phyloP scores from a whole-genome alignment of 2,329 filamentous ascomycete genomes.

The Aspergillus bombycis region DNA sequence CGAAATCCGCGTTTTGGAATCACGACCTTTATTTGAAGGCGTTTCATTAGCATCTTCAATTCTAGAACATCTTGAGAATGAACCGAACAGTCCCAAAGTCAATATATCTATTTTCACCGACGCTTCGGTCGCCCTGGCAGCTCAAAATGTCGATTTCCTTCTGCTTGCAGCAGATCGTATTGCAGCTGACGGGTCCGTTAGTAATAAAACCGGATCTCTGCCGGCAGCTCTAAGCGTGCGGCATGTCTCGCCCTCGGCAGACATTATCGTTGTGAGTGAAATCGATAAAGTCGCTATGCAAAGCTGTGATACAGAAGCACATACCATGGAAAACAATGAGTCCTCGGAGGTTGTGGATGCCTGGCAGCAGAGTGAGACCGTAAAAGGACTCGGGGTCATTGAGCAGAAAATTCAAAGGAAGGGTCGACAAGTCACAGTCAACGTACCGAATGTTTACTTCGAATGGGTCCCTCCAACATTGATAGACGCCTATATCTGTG shows the following conservation, averaged over 20 bases:
- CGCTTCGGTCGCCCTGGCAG: background rate
- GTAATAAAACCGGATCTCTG: background rate
- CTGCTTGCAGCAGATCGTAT: background rate
- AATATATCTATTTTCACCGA: background rate
- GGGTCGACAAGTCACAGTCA: background rate
- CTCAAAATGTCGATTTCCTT: background rate
- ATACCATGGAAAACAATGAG: background rate
- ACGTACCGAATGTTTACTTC: background rate
- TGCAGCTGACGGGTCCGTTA: background rate
- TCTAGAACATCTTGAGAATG: background rate
- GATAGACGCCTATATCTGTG: background rate
- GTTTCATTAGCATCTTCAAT: background rate
- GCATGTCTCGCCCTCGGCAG: background rate
- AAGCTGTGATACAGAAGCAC: background rate
- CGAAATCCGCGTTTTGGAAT: background rate
- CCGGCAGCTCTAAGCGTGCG: background rate
- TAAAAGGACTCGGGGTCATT: background rate
- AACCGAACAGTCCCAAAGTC: background rate
- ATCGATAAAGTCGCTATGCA: background rate
- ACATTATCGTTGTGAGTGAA: background rate
- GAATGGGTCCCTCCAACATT: background rate
- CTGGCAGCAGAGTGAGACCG: background rate
- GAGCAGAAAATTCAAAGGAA: background rate
- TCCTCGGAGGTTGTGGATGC: background rate
- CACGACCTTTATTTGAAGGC: background rate